Percentiles rank a stretch among this genome's conserved stretches.
These are phyloP conservation scores for Colletotrichum somersetense DNA, from an alignment of 2,329 filamentous ascomycete genomes.

Conservation along the genomic window DNA sequence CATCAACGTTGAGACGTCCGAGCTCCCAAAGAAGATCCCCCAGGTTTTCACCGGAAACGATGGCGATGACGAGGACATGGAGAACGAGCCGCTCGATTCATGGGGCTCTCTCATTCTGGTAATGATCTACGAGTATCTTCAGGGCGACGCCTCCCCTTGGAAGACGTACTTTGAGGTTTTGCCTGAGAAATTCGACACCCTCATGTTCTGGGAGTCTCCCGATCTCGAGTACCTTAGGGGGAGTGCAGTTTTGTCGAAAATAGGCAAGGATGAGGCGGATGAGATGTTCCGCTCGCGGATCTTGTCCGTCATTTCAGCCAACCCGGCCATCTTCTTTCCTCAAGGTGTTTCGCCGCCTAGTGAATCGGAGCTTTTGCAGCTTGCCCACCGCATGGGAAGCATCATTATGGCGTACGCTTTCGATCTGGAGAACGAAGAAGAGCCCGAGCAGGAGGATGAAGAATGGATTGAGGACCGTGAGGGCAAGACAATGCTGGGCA, in stretches of 20 bases:
- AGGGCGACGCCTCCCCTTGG: slow-evolving; percentile 74
- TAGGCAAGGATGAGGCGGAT: slow-evolving; percentile 81
- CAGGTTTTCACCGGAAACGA: slow-evolving; percentile 61
- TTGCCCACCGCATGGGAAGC: slow-evolving; percentile 86
- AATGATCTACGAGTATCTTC: slow-evolving; percentile 81
- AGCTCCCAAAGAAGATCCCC: slow-evolving; percentile 69
- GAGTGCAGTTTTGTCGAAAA: slow-evolving; percentile 80
- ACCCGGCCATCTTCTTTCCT: slow-evolving; percentile 61
- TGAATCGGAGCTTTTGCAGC: slow-evolving; percentile 60
- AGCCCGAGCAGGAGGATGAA: slow-evolving; percentile 70
- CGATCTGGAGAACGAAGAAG: slow-evolving; percentile 74
- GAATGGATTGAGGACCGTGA: slow-evolving; percentile 76
- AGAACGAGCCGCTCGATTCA: slow-evolving; percentile 61
- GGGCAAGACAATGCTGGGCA: slow-evolving; percentile 75
- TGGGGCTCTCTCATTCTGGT: slow-evolving; percentile 77
- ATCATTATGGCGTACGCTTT: slow-evolving; percentile 95
- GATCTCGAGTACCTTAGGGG: slow-evolving; percentile 82
- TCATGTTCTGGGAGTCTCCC: slow-evolving; percentile 86
- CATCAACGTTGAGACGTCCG: slow-evolving; percentile 79
- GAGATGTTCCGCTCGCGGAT: slow-evolving; percentile 71
- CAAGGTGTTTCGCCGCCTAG: slow-evolving; percentile 49
- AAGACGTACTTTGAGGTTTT: slow-evolving; percentile 82
- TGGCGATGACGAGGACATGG: slow-evolving; percentile 48
- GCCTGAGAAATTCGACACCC: slow-evolving; percentile 79
- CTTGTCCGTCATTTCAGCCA: slow-evolving; percentile 62